A percentile compares a stretch with the other conserved stretches of the same genome.
Evolutionary conservation across 75 land plant genomes (phyloP).

Genomic region (Cunninghamia lanceolata): DNA sequence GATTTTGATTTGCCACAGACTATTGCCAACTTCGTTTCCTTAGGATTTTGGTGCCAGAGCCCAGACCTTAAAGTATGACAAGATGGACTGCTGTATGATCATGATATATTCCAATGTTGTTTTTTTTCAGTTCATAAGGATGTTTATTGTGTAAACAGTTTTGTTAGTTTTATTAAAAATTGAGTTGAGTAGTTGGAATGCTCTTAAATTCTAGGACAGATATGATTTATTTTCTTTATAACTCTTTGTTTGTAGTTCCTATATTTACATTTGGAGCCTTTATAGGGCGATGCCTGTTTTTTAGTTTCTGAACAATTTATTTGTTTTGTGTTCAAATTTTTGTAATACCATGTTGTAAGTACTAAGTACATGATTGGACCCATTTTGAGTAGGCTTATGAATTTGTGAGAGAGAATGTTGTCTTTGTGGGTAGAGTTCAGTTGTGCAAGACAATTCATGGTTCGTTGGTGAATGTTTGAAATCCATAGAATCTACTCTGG

Average conservation of each 20-base stretch:
- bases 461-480: not conserved
- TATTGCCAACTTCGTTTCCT: not conserved
- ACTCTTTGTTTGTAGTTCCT: not conserved
- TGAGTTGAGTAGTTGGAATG: not conserved
- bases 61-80: not conserved
- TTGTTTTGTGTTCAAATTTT: not conserved
- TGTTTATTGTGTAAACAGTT: not conserved
- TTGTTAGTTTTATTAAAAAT: not conserved
- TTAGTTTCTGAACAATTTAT: not conserved
- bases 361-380: not conserved
- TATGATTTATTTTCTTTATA: not conserved
- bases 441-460: not conserved
- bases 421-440: not conserved
- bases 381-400: not conserved
- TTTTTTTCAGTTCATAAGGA: not conserved
- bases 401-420: not conserved
- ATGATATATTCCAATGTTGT: not conserved
- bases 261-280: not conserved
- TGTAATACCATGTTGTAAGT: not conserved
- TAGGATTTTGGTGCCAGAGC: not conserved
- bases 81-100: not conserved
- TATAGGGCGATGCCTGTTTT: not conserved
- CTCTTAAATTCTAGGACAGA: not conserved
- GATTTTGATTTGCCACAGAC: constrained; percentile 2
- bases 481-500: not conserved